These are phyloP conservation scores for Podospora sp. DNA, from an alignment of 495 filamentous ascomycete genomes.

Conservation along the genomic window DNA sequence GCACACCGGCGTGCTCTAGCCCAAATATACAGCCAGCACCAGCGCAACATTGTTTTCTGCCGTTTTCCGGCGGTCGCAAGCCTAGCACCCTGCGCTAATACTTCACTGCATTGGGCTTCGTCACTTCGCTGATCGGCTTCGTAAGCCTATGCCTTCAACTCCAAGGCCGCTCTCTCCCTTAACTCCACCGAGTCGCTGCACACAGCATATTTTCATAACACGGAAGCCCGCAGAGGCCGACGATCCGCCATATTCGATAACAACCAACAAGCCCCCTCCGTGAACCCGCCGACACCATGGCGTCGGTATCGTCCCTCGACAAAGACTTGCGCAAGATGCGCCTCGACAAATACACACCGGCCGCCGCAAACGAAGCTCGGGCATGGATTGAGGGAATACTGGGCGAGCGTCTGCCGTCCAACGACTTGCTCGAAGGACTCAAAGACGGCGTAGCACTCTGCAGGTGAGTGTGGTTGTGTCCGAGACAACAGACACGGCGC, in stretches of 20 bases:
- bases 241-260: neutral
- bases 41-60: neutral
- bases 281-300: conserved; percentile 58
- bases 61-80: neutral
- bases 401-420: conserved; percentile 67
- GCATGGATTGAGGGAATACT: conserved; percentile 85
- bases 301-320: conserved; percentile 91
- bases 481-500: neutral
- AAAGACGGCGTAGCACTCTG: conserved; percentile 91
- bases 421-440: conserved; percentile 80
- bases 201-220: neutral
- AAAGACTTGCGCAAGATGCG: conserved; percentile 94
- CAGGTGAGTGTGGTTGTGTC: conserved; percentile 62
- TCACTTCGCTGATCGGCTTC: conserved; percentile 1
- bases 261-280: neutral
- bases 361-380: conserved; percentile 82
- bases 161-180: neutral
- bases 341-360: conserved; percentile 89
- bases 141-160: conserved; percentile 14
- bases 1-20: neutral
- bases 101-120: neutral
- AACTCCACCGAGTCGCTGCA: neutral
- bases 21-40: neutral
- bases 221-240: neutral
- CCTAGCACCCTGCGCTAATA: neutral